Evolutionary conservation across 2,329 filamentous ascomycete genomes (phyloP).

Genomic region (Talaromyces funiculosus): DNA sequence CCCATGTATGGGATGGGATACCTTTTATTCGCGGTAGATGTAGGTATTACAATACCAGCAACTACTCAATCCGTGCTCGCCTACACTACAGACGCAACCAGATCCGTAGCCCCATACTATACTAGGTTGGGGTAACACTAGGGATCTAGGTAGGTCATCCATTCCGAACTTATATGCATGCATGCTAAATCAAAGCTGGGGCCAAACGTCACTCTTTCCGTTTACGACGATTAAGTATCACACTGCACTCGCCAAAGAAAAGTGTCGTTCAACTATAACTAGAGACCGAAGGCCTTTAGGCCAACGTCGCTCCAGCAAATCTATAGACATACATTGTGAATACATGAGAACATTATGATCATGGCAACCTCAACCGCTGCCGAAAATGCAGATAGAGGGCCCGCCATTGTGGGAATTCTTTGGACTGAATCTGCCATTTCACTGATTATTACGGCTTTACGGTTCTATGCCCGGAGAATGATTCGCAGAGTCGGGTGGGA

Average conservation of each 20-base stretch:
- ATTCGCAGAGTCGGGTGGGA: neutral
- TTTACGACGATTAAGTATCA: neutral
- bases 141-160: neutral
- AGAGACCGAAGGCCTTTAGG: neutral
- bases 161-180: neutral
- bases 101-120: neutral
- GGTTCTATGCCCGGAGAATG: slow-evolving; percentile 2
- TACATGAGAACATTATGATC: neutral
- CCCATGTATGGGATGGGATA: neutral
- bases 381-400: neutral
- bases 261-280: neutral
- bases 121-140: neutral
- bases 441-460: neutral
- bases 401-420: neutral
- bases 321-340: neutral
- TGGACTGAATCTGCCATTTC: slow-evolving; percentile 9
- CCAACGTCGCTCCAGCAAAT: neutral
- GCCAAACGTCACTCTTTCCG: neutral
- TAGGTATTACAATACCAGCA: neutral
- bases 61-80: neutral
- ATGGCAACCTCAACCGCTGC: neutral
- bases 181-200: neutral
- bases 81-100: neutral
- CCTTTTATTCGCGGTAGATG: neutral
- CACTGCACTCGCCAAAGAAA: neutral